Conservation (phyloP, 352 stramenopile genomes). For the Phytophthora cryptogea region DNA sequence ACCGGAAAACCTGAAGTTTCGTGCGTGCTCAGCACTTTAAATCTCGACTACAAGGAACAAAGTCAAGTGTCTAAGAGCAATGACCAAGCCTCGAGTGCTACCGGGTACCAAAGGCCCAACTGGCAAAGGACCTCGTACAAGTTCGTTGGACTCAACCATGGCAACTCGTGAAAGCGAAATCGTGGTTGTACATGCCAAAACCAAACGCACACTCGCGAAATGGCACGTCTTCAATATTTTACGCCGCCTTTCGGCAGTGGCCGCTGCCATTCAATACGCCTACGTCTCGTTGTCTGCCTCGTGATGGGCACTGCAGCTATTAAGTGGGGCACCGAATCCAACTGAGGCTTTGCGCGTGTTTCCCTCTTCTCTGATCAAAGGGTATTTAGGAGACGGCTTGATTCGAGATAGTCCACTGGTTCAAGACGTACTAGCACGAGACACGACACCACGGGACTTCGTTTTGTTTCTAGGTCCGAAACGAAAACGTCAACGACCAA, state of each 20-base stretch:
- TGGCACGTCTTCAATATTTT: constrained; percentile 20
- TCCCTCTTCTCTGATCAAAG: constrained; percentile 12
- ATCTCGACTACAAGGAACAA: constrained; percentile 4
- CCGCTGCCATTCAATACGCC: constrained; percentile 30
- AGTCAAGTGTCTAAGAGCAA: neutral
- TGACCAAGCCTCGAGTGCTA: neutral
- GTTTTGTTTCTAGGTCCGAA: constrained; percentile 32
- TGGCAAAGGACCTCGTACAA: constrained; percentile 1
- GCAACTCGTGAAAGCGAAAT: constrained; percentile 5
- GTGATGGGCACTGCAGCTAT: constrained; percentile 11
- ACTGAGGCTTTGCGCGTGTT: constrained; percentile 9
- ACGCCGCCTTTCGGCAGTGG: constrained; percentile 19
- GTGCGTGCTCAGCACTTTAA: neutral
- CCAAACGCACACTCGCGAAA: neutral
- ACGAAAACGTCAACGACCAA: constrained; percentile 11
- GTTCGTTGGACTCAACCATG: constrained; percentile 5
- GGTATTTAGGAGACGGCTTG: constrained; percentile 29
- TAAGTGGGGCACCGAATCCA: constrained; percentile 15
- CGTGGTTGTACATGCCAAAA: constrained; percentile 5
- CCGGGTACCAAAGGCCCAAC: neutral
- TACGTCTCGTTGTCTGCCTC: constrained; percentile 22
- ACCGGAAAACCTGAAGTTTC: no score
- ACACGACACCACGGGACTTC: constrained; percentile 27
- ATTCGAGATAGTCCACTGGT: constrained; percentile 36
- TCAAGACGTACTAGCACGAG: constrained; percentile 10